Conservation (phyloP, 495 filamentous ascomycete genomes). For the Parathielavia hyrcaniae region DNA sequence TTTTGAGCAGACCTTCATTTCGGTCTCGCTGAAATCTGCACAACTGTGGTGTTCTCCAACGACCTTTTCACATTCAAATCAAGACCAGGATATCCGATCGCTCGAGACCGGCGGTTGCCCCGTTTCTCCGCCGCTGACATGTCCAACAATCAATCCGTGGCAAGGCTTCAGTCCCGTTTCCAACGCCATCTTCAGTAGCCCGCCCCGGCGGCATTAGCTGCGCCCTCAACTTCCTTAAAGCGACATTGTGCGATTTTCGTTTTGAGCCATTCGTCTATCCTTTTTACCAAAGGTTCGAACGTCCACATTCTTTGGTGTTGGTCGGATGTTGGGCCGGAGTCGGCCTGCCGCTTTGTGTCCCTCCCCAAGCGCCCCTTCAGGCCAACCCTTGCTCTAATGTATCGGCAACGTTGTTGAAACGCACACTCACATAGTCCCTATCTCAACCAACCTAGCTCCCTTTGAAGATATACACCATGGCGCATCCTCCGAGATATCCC, state of each 20-base stretch:
- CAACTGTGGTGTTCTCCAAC: too few species aligned
- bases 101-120: neutral
- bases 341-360: too few species aligned
- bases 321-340: neutral
- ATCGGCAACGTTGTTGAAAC: neutral
- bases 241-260: neutral
- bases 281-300: neutral
- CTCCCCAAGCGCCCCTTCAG: too few species aligned
- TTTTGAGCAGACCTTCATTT: too few species aligned
- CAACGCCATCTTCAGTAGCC: neutral
- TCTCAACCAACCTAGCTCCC: neutral
- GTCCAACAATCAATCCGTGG: neutral
- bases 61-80: neutral
- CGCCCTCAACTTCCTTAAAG: neutral
- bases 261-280: neutral
- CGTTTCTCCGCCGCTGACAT: neutral
- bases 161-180: neutral
- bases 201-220: neutral
- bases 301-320: too few species aligned
- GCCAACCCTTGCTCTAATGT: too few species aligned
- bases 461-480: constrained; percentile 4
- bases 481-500: constrained; percentile 8
- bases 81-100: neutral
- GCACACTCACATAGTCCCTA: neutral
- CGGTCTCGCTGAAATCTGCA: too few species aligned